Evolutionary conservation across 139 green algal genomes (phyloP).

Genomic region (Micractinium conductrix): DNA sequence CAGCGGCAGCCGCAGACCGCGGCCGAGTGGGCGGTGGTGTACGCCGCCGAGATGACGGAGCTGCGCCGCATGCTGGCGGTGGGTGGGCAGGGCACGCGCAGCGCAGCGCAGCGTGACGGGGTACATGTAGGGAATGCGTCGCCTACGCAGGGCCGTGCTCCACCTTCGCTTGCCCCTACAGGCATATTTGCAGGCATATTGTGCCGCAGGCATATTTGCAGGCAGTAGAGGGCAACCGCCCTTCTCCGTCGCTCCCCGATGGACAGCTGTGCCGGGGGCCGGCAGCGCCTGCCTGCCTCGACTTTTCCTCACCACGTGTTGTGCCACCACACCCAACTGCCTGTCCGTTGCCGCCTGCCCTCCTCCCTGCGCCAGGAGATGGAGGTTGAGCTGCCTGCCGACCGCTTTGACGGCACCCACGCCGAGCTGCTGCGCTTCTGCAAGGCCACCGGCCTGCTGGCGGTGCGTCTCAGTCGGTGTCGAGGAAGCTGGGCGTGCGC

Average conservation of each 20-base stretch:
- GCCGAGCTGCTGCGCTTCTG: slow-evolving; percentile 61
- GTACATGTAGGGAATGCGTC: no score
- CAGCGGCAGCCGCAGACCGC: slow-evolving; percentile 33
- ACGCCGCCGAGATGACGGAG: slow-evolving; percentile 46
- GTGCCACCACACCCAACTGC: background rate
- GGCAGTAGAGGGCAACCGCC: no score
- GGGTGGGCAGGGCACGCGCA: background rate
- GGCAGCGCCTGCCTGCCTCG: no score
- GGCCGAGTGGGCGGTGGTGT: slow-evolving; percentile 43
- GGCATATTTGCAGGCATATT: no score
- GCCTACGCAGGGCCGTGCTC: no score
- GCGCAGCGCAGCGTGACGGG: no score
- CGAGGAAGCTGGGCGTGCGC: background rate
- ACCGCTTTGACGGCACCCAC: slow-evolving; percentile 42
- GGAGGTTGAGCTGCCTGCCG: slow-evolving; percentile 28
- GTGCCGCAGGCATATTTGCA: no score
- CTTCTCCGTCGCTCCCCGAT: no score
- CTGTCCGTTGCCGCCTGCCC: background rate
- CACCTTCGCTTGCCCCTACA: no score
- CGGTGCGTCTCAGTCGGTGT: slow-evolving; percentile 1
- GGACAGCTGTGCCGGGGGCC: no score
- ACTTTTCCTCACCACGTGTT: background rate
- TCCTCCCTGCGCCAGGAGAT: slow-evolving; percentile 1
- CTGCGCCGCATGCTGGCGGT: slow-evolving; percentile 56
- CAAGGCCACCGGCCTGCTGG: slow-evolving; percentile 40